phyloP scores from a whole-genome alignment of 495 filamentous ascomycete species.

The Neohortaea acidophila region DNA sequence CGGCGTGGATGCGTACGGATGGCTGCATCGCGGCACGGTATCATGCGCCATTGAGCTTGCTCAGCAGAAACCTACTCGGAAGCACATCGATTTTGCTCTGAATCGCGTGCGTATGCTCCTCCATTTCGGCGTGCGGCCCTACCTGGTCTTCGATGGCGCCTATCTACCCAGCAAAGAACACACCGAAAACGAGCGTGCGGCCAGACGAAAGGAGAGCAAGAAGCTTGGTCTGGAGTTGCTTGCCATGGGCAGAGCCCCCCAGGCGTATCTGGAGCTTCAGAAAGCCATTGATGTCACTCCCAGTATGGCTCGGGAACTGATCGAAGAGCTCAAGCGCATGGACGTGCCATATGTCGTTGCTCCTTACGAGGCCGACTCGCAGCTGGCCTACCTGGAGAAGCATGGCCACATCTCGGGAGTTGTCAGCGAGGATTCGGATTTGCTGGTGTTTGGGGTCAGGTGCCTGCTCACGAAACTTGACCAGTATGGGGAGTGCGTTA shows the following conservation, averaged over 20 bases:
- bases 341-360: slow-evolving; percentile 81
- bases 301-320: slow-evolving; percentile 81
- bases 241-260: slow-evolving; percentile 57
- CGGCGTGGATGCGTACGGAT: slow-evolving; percentile 91
- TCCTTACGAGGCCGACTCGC: slow-evolving; percentile 94
- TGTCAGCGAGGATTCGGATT: slow-evolving; percentile 90
- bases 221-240: slow-evolving; percentile 63
- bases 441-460: slow-evolving; percentile 88
- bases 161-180: slow-evolving; percentile 86
- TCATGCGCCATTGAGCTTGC: slow-evolving; percentile 86
- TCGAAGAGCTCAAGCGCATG: slow-evolving; percentile 72
- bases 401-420: slow-evolving; percentile 72
- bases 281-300: slow-evolving; percentile 95
- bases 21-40: slow-evolving; percentile 89
- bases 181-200: slow-evolving; percentile 62
- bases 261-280: slow-evolving; percentile 76
- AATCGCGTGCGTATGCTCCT: slow-evolving; percentile 82
- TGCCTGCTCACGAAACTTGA: slow-evolving; percentile 86
- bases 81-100: slow-evolving; percentile 84
- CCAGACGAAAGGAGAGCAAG: slow-evolving; percentile 57
- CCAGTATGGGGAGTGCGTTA: slow-evolving; percentile 79
- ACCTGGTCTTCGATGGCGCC: slow-evolving; percentile 91
- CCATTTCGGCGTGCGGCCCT: slow-evolving; percentile 83
- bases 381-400: slow-evolving; percentile 83
- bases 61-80: slow-evolving; percentile 68